Conservation (phyloP, 2,329 filamentous ascomycete species). For the Pseudogymnoascus sp. region DNA sequence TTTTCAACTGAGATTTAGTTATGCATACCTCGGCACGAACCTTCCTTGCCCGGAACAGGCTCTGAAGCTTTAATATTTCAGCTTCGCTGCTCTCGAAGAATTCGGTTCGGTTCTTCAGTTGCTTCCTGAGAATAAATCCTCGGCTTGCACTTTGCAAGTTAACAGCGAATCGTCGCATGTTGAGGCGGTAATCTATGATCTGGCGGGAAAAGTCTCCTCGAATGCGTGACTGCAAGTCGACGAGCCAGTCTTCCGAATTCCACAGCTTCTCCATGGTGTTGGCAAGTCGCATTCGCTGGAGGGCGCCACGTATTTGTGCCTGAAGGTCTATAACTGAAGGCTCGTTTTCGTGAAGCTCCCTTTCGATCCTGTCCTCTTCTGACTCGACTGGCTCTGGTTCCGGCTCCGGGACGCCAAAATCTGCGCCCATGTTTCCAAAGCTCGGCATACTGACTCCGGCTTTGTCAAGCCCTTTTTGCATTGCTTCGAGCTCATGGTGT, state of each 20-base stretch:
- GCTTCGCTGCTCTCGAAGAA: constrained; percentile 64
- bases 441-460: constrained; percentile 93
- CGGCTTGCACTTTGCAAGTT: constrained; percentile 72
- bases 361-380: constrained; percentile 79
- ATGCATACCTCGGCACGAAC: constrained; percentile 51
- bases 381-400: constrained; percentile 68
- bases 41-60: constrained; percentile 64
- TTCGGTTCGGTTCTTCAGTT: constrained; percentile 54
- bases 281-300: constrained; percentile 69
- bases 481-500: constrained; percentile 92
- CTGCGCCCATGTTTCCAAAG: constrained; percentile 94
- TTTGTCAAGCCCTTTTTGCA: constrained; percentile 94
- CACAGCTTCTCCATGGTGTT: constrained; percentile 82
- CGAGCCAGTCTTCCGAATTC: constrained; percentile 70
- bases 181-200: constrained; percentile 70
- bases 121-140: constrained; percentile 65
- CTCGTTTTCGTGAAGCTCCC: constrained; percentile 75
- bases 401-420: constrained; percentile 76
- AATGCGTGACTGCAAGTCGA: constrained; percentile 79
- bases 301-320: constrained; percentile 74
- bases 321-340: constrained; percentile 70
- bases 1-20: constrained; percentile 51
- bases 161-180: constrained; percentile 75
- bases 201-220: constrained; percentile 83
- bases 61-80: constrained; percentile 74